Percentiles rank a stretch among this genome's conserved stretches.
These are phyloP conservation scores for Magnaporthiopsis incrustans DNA, from an alignment of 2,329 filamentous ascomycete genomes.

Conservation along the genomic window DNA sequence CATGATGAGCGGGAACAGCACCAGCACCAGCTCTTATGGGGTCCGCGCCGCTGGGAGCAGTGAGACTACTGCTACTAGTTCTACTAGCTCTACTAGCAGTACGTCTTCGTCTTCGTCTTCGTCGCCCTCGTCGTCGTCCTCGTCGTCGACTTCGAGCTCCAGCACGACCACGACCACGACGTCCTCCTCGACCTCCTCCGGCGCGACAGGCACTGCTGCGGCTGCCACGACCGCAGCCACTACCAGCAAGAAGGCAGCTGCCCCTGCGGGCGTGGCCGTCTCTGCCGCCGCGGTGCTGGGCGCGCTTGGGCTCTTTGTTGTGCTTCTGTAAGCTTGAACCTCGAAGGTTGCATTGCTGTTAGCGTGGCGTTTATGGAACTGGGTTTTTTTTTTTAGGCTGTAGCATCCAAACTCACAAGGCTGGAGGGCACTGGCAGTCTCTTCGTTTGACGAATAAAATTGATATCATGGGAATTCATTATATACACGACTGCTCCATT, in stretches of 20 bases:
- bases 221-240: too few species aligned
- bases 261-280: neutral
- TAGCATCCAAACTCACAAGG: neutral
- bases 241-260: neutral
- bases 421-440: too few species aligned
- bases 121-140: neutral
- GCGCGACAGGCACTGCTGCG: neutral
- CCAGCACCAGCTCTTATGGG: conserved; percentile 3
- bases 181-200: neutral
- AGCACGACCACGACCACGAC: too few species aligned
- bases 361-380: neutral
- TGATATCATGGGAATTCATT: too few species aligned
- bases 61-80: neutral
- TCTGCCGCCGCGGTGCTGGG: neutral
- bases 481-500: too few species aligned
- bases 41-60: neutral
- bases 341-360: neutral
- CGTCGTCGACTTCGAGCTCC: neutral
- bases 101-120: neutral
- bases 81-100: neutral
- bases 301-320: neutral
- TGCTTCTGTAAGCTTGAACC: neutral
- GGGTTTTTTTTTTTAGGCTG: neutral
- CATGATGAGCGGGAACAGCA: neutral
- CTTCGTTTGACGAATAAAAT: too few species aligned